These are phyloP conservation scores for Akanthomyces muscarius DNA, from an alignment of 2,329 filamentous ascomycete genomes.

Conservation along the genomic window DNA sequence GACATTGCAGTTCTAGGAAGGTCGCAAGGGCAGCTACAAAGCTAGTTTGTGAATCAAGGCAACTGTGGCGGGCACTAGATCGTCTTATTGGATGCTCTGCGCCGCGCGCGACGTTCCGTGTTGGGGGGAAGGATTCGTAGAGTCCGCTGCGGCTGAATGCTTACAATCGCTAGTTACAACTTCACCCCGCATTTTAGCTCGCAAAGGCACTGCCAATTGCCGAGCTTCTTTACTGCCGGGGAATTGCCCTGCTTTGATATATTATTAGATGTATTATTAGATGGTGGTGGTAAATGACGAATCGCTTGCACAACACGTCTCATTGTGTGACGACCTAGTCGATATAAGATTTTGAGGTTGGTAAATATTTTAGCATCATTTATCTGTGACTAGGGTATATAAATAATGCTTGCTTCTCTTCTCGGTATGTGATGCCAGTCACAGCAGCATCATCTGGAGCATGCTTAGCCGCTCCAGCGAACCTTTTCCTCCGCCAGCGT, in stretches of 20 bases:
- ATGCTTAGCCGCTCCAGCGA: slow-evolving; percentile 13
- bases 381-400: too few relatives aligned
- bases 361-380: too few relatives aligned
- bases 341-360: too few relatives aligned
- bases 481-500: slow-evolving; percentile 16
- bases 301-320: too few relatives aligned
- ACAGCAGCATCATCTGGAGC: not conserved
- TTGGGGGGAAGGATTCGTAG: not conserved
- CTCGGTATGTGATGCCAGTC: not conserved
- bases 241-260: too few relatives aligned
- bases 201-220: not conserved
- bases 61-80: not conserved
- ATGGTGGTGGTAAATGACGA: too few relatives aligned
- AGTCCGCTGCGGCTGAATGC: slow-evolving; percentile 7
- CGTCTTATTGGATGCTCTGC: not conserved
- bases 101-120: not conserved
- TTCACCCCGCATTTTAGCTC: not conserved
- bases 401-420: too few relatives aligned
- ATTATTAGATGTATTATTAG: too few relatives aligned
- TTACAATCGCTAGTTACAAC: not conserved
- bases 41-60: not conserved
- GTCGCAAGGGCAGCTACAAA: not conserved
- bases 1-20: slow-evolving; percentile 1
- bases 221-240: not conserved
- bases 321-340: too few relatives aligned